Evolutionary conservation across 73 alveolate genomes (phyloP).

Genomic region (Symbiodinium natans): DNA sequence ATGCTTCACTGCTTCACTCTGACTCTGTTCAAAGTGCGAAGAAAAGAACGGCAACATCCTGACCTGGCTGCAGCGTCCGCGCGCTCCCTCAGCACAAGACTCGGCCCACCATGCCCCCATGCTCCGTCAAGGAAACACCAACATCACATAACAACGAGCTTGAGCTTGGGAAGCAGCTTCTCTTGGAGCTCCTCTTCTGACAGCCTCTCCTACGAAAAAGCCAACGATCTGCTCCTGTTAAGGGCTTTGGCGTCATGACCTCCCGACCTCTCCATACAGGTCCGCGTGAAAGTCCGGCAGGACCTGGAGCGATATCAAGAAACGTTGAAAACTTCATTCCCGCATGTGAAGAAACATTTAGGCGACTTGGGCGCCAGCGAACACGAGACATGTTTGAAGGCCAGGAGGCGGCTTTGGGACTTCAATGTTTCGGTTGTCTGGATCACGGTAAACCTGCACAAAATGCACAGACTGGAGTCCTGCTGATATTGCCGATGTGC

Average conservation of each 20-base stretch:
- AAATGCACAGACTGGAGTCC: not conserved
- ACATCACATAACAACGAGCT: not conserved
- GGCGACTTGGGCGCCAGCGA: not conserved
- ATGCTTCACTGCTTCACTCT: no score
- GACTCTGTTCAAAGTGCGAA: no score
- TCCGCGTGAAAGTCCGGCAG: conserved; percentile 88
- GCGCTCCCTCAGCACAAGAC: conserved; percentile 71
- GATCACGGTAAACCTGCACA: conserved; percentile 72
- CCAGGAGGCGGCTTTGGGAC: conserved; percentile 92
- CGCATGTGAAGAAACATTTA: not conserved
- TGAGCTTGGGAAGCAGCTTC: conserved; percentile 21
- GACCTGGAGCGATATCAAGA: not conserved
- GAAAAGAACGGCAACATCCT: not conserved
- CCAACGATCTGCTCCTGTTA: not conserved
- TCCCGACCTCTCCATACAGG: conserved; percentile 47
- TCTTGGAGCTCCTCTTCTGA: conserved; percentile 69
- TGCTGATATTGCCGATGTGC: not conserved
- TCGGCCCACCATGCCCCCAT: no score
- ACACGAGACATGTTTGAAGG: conserved; percentile 40
- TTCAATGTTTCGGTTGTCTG: conserved; percentile 68
- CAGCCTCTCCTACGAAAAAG: conserved; percentile 22
- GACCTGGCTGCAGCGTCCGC: conserved; percentile 75
- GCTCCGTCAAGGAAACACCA: not conserved
- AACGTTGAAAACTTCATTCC: not conserved
- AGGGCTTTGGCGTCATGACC: not conserved